These are phyloP conservation scores for Candida anutae DNA, from an alignment of 1,139 yeast genomes.

Conservation along the genomic window DNA sequence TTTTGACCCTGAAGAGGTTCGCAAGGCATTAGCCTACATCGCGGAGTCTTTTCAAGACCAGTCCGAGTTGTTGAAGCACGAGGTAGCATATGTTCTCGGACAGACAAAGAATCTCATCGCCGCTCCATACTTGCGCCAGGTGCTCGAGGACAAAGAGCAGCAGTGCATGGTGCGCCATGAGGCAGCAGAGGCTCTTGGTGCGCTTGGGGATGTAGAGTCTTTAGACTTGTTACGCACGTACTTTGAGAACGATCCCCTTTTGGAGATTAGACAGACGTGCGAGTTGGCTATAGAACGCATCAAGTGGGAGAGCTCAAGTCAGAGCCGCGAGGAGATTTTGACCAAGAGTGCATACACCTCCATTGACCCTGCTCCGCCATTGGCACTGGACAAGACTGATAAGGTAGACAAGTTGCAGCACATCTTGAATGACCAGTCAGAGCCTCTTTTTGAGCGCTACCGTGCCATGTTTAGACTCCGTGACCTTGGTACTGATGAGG, in stretches of 20 bases:
- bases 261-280: constrained; percentile 94
- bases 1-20: constrained; percentile 40
- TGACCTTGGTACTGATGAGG: constrained; percentile 89
- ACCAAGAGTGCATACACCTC: constrained; percentile 76
- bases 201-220: constrained; percentile 80
- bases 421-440: constrained; percentile 66
- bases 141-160: constrained; percentile 58
- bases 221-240: constrained; percentile 59
- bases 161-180: constrained; percentile 98
- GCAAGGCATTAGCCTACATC: constrained; percentile 71
- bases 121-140: constrained; percentile 67
- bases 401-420: constrained; percentile 56
- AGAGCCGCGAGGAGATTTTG: constrained; percentile 54
- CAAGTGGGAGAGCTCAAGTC: constrained; percentile 78
- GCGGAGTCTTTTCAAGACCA: constrained; percentile 73
- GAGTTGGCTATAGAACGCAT: constrained; percentile 94
- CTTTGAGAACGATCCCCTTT: constrained; percentile 62
- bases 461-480: constrained; percentile 98
- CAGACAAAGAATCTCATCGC: constrained; percentile 83
- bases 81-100: constrained; percentile 96
- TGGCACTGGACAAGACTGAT: constrained; percentile 53
- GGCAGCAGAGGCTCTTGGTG: constrained; percentile 98
- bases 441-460: constrained; percentile 86
- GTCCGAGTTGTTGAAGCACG: constrained; percentile 93
- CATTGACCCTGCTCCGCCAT: constrained; percentile 97